These are phyloP conservation scores for Polytrichum formosum DNA, from an alignment of 225 moss, liverwort and hornwort species.

Conservation along the genomic window DNA sequence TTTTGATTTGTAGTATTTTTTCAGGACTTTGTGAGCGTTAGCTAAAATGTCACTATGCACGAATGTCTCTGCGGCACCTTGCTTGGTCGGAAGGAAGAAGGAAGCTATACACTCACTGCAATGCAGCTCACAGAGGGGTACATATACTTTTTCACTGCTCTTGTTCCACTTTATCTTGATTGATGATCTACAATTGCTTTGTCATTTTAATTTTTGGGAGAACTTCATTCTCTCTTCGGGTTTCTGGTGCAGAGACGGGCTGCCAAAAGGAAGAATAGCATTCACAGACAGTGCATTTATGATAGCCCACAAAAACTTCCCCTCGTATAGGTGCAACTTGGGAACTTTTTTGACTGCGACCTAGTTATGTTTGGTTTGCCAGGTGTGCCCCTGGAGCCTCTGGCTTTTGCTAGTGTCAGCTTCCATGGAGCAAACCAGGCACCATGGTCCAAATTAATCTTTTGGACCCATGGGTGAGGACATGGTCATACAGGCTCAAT, in stretches of 20 bases:
- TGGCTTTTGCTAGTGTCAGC: too few relatives aligned
- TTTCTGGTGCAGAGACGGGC: too few relatives aligned
- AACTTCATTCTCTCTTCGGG: background rate
- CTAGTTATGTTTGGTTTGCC: conserved; percentile 7
- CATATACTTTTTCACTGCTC: background rate
- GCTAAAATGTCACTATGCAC: conserved; percentile 35
- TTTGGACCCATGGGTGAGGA: too few relatives aligned
- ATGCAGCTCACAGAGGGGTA: conserved; percentile 16
- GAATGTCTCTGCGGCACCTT: conserved; percentile 28
- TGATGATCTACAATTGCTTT: background rate
- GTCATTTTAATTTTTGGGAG: background rate
- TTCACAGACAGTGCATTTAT: too few relatives aligned
- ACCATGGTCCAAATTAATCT: too few relatives aligned
- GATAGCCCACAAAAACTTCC: conserved; percentile 18
- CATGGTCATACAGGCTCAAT: too few relatives aligned
- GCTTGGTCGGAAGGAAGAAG: conserved; percentile 24
- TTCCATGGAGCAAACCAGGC: too few relatives aligned
- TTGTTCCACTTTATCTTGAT: background rate
- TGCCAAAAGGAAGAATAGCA: too few relatives aligned
- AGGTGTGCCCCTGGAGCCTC: too few relatives aligned
- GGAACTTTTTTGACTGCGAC: background rate
- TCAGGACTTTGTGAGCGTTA: too few relatives aligned
- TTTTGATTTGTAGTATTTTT: too few relatives aligned
- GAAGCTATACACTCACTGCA: conserved; percentile 19
- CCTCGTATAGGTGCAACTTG: background rate